Evolutionary conservation across 2,329 filamentous ascomycete species (phyloP).

Genomic region (Aspergillus persii): DNA sequence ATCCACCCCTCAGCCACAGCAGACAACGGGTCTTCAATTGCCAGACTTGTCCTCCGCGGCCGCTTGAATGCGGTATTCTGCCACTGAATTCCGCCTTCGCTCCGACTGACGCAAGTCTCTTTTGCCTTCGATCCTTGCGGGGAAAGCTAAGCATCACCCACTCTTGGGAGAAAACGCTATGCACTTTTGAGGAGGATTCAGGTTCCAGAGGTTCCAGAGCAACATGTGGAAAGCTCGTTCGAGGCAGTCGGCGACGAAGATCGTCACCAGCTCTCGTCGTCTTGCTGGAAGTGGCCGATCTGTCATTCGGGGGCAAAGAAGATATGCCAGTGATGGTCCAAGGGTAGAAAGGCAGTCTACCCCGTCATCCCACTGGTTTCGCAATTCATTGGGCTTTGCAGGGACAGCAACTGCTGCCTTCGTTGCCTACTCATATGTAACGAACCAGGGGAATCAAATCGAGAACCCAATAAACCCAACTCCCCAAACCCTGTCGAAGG

Average conservation of each 20-base stretch:
- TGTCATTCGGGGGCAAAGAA: constrained; percentile 24
- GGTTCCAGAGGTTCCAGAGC: not conserved
- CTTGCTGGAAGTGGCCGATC: constrained; percentile 18
- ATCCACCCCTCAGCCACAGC: not conserved
- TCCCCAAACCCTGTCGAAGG: constrained; percentile 17
- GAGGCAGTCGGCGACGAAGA: constrained; percentile 23
- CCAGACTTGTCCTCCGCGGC: constrained; percentile 18
- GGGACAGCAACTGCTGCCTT: constrained; percentile 32
- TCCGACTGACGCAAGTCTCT: constrained; percentile 25
- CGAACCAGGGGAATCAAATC: constrained; percentile 17
- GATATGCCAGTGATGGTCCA: constrained; percentile 28
- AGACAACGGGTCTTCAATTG: not conserved
- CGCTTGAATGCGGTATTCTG: constrained; percentile 34
- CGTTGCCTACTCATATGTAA: constrained; percentile 31
- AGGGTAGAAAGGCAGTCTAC: constrained; percentile 12
- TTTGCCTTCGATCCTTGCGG: not conserved
- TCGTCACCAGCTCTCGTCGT: constrained; percentile 22
- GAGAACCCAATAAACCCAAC: constrained; percentile 18
- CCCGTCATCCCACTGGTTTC: constrained; percentile 28
- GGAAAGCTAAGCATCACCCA: not conserved
- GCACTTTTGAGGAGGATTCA: constrained; percentile 1
- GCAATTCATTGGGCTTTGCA: constrained; percentile 30
- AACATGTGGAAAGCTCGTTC: constrained; percentile 30
- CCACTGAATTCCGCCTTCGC: constrained; percentile 28
- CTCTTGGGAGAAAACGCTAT: not conserved